These are phyloP conservation scores for Cyclotella kingstonii DNA, from an alignment of 108 stramenopile species.

Conservation along the genomic window DNA sequence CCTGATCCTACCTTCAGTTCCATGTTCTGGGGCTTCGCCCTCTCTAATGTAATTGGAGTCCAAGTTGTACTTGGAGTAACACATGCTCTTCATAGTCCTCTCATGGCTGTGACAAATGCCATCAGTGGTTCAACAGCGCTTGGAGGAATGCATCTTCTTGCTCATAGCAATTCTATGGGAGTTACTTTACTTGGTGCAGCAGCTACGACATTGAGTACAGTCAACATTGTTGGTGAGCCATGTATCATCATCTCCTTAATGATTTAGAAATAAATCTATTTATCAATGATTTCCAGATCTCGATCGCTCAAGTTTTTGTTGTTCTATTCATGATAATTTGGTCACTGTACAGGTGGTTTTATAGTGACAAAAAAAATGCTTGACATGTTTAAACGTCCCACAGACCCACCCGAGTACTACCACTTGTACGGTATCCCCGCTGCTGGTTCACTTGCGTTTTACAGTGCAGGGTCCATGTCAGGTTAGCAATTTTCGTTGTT, in stretches of 20 bases:
- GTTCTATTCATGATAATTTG: no score
- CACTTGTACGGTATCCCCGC: constrained; percentile 96
- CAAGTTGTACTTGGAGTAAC: constrained; percentile 96
- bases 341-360: constrained; percentile 66
- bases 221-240: constrained; percentile 88
- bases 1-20: constrained; percentile 90
- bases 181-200: constrained; percentile 83
- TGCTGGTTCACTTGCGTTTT: constrained; percentile 72
- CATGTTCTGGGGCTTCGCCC: constrained; percentile 96
- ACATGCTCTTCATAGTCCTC: constrained; percentile 96
- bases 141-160: constrained; percentile 96
- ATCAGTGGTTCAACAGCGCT: constrained; percentile 98
- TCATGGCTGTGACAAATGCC: constrained; percentile 99
- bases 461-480: constrained; percentile 68
- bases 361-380: constrained; percentile 99
- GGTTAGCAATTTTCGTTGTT: constrained; percentile 22
- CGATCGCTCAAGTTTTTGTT: no score
- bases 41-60: constrained; percentile 93
- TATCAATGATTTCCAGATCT: constrained; percentile 6
- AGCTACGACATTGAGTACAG: constrained; percentile 91
- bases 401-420: constrained; percentile 98
- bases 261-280: constrained; percentile 20
- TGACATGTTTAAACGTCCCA: constrained; percentile 99
- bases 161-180: constrained; percentile 65
- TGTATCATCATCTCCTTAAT: constrained; percentile 17